Conservation (phyloP, 768 basidiomycete genomes). For the Auriscalpium vulgare region DNA sequence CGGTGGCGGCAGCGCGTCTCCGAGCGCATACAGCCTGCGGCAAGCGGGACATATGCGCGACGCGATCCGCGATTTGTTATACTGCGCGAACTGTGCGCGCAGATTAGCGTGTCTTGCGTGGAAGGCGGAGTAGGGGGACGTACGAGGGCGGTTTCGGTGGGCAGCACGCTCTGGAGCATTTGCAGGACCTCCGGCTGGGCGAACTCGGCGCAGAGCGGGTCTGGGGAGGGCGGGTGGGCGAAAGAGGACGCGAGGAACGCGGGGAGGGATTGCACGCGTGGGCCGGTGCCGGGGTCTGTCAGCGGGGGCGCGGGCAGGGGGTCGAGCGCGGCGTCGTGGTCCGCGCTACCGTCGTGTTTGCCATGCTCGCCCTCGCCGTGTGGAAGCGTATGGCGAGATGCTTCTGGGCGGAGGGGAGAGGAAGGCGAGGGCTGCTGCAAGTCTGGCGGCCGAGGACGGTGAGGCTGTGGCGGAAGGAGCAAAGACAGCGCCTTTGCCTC, state of each 20-base stretch:
- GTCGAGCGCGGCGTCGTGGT: conserved; percentile 11
- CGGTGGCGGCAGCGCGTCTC: conserved; percentile 51
- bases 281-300: conserved; percentile 72
- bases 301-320: conserved; percentile 45
- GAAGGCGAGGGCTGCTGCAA: too few relatives aligned
- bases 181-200: conserved; percentile 67
- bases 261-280: conserved; percentile 60
- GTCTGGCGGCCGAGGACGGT: too few relatives aligned
- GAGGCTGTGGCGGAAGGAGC: too few relatives aligned
- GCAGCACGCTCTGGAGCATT: conserved; percentile 62
- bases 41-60: conserved; percentile 76
- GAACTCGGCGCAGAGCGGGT: conserved; percentile 70
- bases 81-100: conserved; percentile 62
- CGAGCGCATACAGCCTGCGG: conserved; percentile 60
- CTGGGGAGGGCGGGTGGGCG: conserved; percentile 54
- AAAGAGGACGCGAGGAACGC: conserved; percentile 63
- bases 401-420: too few relatives aligned
- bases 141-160: conserved; percentile 67
- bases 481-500: too few relatives aligned
- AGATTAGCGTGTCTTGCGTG: not conserved
- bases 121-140: conserved; percentile 19
- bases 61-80: conserved; percentile 70
- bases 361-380: too few relatives aligned
- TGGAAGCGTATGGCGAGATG: too few relatives aligned
- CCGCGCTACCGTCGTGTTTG: not conserved